These are phyloP conservation scores for Alternaria arborescens DNA, from an alignment of 2,329 filamentous ascomycete genomes.

Conservation along the genomic window DNA sequence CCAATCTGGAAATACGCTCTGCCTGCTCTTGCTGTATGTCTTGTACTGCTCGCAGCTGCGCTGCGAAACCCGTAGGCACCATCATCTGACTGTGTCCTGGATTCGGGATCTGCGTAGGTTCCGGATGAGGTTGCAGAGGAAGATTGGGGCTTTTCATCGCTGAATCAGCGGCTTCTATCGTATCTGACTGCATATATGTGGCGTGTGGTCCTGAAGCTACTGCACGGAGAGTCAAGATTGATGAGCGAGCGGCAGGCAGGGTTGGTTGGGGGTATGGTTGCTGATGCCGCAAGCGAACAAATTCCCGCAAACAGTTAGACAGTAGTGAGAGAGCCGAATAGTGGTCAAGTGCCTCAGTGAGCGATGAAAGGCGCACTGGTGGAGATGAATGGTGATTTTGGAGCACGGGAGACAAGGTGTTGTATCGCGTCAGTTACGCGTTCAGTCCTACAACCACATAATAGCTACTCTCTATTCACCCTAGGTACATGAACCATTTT, in stretches of 20 bases:
- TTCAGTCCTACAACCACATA: background rate
- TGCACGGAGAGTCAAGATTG: background rate
- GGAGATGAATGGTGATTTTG: background rate
- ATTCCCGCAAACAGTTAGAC: background rate
- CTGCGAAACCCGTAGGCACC: constrained; percentile 27
- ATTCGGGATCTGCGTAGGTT: background rate
- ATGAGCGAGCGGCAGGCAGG: background rate
- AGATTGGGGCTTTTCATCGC: background rate
- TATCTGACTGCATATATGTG: background rate
- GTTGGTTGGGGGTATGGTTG: background rate
- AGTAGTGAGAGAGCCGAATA: no score
- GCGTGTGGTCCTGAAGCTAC: background rate
- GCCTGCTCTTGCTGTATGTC: constrained; percentile 19
- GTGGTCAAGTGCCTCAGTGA: background rate
- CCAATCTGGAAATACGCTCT: constrained; percentile 15
- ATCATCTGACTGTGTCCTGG: background rate
- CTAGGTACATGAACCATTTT: no score
- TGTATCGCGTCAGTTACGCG: background rate
- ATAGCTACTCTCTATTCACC: no score
- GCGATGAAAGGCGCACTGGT: background rate
- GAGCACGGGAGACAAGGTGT: background rate
- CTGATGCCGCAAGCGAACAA: background rate
- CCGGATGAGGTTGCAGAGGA: background rate
- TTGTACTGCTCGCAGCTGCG: constrained; percentile 23
- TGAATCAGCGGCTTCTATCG: background rate